A percentile compares a stretch with the other conserved stretches of the same genome.
These are phyloP conservation scores for Aspergillus indologenus DNA, from an alignment of 495 filamentous ascomycete species.

Conservation along the genomic window DNA sequence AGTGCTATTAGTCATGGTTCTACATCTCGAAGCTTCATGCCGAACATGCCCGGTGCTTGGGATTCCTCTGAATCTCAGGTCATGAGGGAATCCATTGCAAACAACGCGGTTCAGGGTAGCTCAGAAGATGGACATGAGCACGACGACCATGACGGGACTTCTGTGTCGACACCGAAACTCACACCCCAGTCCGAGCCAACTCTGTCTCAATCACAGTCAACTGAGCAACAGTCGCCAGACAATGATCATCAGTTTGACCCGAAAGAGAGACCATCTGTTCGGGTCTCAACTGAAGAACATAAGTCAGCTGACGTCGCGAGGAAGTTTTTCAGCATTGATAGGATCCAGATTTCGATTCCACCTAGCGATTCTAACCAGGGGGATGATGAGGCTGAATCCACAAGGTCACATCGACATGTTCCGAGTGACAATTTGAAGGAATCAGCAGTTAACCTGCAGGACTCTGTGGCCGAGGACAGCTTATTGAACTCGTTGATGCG, in stretches of 20 bases:
- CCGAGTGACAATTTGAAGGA: constrained; percentile 25
- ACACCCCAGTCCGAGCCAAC: constrained; percentile 20
- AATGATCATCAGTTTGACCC: constrained; percentile 7
- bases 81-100: background rate
- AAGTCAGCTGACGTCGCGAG: constrained; percentile 32
- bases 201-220: constrained; percentile 14
- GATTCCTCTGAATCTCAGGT: constrained; percentile 36
- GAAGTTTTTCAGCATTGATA: constrained; percentile 34
- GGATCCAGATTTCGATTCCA: constrained; percentile 36
- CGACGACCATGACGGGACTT: constrained; percentile 8
- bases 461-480: constrained; percentile 24
- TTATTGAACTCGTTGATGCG: constrained; percentile 16
- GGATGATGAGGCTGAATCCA: constrained; percentile 5
- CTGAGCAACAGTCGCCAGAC: constrained; percentile 11
- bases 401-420: constrained; percentile 7
- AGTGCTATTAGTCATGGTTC: constrained; percentile 57
- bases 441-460: constrained; percentile 19
- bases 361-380: constrained; percentile 18
- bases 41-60: constrained; percentile 61
- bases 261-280: constrained; percentile 21
- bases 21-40: constrained; percentile 35
- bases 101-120: background rate
- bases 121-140: background rate
- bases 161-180: constrained; percentile 30
- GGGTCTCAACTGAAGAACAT: constrained; percentile 20